Evolutionary conservation across 306 rosid genomes (phyloP), one percentile per base, ranked within the genome.

Genomic region (Adenanthera pavonina): DNA sequence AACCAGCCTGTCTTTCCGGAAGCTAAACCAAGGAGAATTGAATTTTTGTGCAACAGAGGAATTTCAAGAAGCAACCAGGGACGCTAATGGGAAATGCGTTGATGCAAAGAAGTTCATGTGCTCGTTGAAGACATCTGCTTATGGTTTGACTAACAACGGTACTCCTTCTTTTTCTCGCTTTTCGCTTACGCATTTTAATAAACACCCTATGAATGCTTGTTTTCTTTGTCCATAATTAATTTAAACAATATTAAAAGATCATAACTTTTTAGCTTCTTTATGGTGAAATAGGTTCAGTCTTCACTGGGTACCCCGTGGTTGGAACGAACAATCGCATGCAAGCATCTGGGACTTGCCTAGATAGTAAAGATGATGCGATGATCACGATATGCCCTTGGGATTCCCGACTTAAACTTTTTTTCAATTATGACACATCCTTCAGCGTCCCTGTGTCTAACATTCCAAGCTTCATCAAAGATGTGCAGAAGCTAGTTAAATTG

Each of bases 361-460:
- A 90, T 49, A 87, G 87, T 76, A 47, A 9, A 8, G 72, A 68
- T 8, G 35, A 41, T 2, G 52, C 35, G 36, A 78, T 14, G 69
- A 56, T 89, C 70, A 86, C 91, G 1, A 44, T 84, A 34, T 95
- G 97, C 54, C 61, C 97, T 0, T 95, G 98, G 97, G 97, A 95
- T 20, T 78, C 95, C 0, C 84, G 71, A 65, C 82, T 91, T 5
- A 89, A n/a, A 88, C 41, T 30, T 61, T 40, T 83, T 77, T 89
- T 91, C 53, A 92, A 87, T 53, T 89, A 91, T 85, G 93, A 92
- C 86, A 90, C 94, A 4, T 66, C 97, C 6, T 86, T 90, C 4
- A 92, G 90, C 73, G 35, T 94, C 62, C 36, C 84, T 19, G 86
- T 94, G 34, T 68, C 84, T 5, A 0, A 47, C 3, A 93, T 76